Percentiles rank a stretch among this genome's conserved stretches.
These are phyloP conservation scores for Petunia secreta DNA, from an alignment of 257 asterid species.

Conservation along the genomic window DNA sequence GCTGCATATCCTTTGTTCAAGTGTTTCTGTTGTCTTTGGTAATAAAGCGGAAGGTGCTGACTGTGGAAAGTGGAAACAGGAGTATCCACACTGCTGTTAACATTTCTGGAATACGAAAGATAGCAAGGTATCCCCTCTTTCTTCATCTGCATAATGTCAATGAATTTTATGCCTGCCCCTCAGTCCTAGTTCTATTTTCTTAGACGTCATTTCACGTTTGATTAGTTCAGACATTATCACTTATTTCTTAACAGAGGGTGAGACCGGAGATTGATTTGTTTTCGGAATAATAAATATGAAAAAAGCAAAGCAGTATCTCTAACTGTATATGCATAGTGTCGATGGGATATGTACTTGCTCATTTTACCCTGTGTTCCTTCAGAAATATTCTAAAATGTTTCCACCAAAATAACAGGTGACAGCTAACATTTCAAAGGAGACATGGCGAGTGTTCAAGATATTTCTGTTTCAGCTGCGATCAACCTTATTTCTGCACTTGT, in stretches of 20 bases:
- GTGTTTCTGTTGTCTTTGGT: background rate
- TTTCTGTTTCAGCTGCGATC: conserved; percentile 66
- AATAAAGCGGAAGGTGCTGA: background rate
- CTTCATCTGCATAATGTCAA: background rate
- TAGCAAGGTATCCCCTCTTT: background rate
- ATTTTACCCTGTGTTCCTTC: background rate
- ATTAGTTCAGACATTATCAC: background rate
- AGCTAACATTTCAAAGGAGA: conserved; percentile 35
- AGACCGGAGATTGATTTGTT: background rate
- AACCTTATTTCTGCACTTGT: conserved; percentile 70
- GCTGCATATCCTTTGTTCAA: background rate
- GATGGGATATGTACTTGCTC: background rate
- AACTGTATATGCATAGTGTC: background rate
- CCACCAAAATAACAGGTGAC: conserved; percentile 18
- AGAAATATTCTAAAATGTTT: background rate
- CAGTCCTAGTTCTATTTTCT: background rate
- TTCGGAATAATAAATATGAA: background rate
- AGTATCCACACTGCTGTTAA: background rate
- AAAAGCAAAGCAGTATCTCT: background rate
- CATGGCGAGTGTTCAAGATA: conserved; percentile 75
- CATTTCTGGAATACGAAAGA: background rate
- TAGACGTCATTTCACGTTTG: background rate
- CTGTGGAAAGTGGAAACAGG: background rate
- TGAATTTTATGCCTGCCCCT: background rate
- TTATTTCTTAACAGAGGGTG: background rate